These are phyloP conservation scores for Eudorina sp. DNA, from an alignment of 139 green algal species.

Conservation along the genomic window DNA sequence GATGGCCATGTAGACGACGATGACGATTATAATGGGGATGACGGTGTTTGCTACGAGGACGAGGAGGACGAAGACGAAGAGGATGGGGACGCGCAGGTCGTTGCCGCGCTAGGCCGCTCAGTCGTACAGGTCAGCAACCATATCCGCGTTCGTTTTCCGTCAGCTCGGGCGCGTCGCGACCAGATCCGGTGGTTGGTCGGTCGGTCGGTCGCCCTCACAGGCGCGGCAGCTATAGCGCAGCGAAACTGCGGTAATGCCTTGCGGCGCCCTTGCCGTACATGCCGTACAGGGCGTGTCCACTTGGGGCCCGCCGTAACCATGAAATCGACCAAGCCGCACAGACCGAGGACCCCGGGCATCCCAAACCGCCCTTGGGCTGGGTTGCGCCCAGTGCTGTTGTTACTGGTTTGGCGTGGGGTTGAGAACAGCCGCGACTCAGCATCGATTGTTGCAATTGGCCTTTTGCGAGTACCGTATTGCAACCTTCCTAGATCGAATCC, in stretches of 20 bases:
- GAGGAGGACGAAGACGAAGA: conserved; percentile 1
- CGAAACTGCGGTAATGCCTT: too few relatives aligned
- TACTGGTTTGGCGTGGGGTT: background rate
- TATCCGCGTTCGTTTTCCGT: background rate
- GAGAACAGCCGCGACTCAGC: background rate
- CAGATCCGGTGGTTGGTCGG: background rate
- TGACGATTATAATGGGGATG: too few relatives aligned
- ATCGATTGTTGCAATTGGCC: background rate
- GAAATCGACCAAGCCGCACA: too few relatives aligned
- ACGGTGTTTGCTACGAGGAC: too few relatives aligned
- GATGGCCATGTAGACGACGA: background rate
- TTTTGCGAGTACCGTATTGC: background rate
- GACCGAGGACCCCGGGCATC: too few relatives aligned
- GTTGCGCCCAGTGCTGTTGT: background rate
- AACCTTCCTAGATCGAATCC: background rate
- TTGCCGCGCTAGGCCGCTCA: background rate
- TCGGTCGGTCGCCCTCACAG: background rate
- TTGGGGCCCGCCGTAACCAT: too few relatives aligned
- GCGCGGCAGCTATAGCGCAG: background rate
- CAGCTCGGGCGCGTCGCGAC: background rate
- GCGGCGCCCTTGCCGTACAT: too few relatives aligned
- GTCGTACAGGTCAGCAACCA: background rate
- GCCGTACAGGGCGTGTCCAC: too few relatives aligned
- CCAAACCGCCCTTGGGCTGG: too few relatives aligned
- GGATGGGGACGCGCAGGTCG: background rate